phyloP scores from a whole-genome alignment of 768 basidiomycete genomes.

The Amanita muscaria region DNA sequence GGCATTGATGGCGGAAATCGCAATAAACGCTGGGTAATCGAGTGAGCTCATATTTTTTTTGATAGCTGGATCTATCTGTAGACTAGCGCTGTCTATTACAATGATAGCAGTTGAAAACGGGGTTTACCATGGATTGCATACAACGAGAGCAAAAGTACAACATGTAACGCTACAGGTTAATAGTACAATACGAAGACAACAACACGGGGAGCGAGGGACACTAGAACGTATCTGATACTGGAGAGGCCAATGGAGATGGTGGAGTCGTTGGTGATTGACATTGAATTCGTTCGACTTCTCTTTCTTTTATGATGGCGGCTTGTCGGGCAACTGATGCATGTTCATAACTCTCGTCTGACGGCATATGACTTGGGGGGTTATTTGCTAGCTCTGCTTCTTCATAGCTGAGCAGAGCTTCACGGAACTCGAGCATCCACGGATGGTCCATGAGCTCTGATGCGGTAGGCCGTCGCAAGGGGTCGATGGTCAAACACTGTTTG shows the following conservation, averaged over 20 bases:
- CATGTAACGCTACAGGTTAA: slow-evolving; percentile 1
- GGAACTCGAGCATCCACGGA: slow-evolving; percentile 83
- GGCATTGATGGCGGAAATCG: not conserved
- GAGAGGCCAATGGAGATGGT: slow-evolving; percentile 22
- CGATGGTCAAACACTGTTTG: slow-evolving; percentile 83
- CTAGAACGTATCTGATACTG: slow-evolving; percentile 1
- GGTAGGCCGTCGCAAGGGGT: slow-evolving; percentile 74
- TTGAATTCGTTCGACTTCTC: slow-evolving; percentile 49
- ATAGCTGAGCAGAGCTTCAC: slow-evolving; percentile 59
- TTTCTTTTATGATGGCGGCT: slow-evolving; percentile 47
- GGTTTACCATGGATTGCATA: not conserved
- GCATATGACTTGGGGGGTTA: slow-evolving; percentile 35
- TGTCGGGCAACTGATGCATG: slow-evolving; percentile 45
- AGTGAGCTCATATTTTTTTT: not conserved
- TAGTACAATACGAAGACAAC: slow-evolving; percentile 15
- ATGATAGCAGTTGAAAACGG: not conserved
- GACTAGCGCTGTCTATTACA: slow-evolving; percentile 7
- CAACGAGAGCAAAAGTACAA: not conserved
- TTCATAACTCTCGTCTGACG: slow-evolving; percentile 41
- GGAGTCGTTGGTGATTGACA: slow-evolving; percentile 43
- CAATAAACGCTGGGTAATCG: slow-evolving; percentile 5
- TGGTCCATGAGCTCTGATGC: slow-evolving; percentile 82
- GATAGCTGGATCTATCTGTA: slow-evolving; percentile 18
- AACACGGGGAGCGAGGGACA: not conserved
- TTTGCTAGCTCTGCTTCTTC: slow-evolving; percentile 54